Conservation (phyloP, 1,284 basidiomycete genomes). For the Coriolopsis trogii region DNA sequence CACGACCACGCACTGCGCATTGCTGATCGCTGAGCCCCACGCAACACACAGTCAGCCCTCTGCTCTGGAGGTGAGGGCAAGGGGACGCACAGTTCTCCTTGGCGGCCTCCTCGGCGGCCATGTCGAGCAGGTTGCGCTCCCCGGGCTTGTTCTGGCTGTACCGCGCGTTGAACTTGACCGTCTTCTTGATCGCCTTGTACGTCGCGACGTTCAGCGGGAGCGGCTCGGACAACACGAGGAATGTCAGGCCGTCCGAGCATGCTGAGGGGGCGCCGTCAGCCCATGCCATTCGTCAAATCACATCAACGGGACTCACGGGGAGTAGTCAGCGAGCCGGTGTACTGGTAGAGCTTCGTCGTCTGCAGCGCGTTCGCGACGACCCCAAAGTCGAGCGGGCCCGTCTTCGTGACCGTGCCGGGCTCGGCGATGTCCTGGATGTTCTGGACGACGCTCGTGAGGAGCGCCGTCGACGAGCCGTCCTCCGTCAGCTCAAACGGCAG, state of each 20-base stretch:
- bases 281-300: not conserved
- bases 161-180: slow-evolving; percentile 2
- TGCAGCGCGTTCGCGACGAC: not conserved
- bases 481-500: slow-evolving; percentile 1
- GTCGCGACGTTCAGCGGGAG: slow-evolving; percentile 1
- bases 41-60: not conserved
- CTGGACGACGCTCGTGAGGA: slow-evolving; percentile 1
- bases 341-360: slow-evolving; percentile 4
- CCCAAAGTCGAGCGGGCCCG: slow-evolving; percentile 1
- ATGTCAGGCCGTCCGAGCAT: not conserved
- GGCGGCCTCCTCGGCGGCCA: not conserved
- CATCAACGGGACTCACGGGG: not conserved
- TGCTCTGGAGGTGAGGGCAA: not conserved
- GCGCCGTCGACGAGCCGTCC: not conserved
- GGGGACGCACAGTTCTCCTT: not conserved
- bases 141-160: slow-evolving; percentile 6
- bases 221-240: slow-evolving; percentile 1
- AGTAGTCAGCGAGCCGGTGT: slow-evolving; percentile 2
- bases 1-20: not conserved
- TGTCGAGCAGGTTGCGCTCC: slow-evolving; percentile 3
- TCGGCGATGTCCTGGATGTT: not conserved
- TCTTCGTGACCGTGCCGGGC: slow-evolving; percentile 2
- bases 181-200: slow-evolving; percentile 3
- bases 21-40: not conserved
- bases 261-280: not conserved